Base-by-base conservation (phyloP, 73 alveolate species). In the Stentor roeselii region DNA sequence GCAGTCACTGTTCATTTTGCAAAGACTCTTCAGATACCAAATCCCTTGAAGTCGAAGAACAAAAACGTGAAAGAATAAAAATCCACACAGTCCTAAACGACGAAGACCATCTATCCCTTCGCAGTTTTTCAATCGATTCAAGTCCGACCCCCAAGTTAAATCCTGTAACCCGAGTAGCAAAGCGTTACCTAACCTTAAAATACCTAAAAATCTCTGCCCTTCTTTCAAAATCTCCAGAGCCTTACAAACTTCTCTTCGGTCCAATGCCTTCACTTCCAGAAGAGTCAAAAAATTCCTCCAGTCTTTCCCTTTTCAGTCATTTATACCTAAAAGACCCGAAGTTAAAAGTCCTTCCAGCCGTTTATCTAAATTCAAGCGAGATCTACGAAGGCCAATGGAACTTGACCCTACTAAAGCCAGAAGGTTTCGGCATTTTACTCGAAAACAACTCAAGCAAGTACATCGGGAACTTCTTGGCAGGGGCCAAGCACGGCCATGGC, bases 281-380 rank as follows among this genome's bases (percentile, higher is more conserved):
- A 50, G 21, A 21, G 21, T 11, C 6, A 50, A 50, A 21, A 50
- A 50, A 50, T 50, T 50, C 67, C 67, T 50, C 67, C 6, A 50
- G 21, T 50, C n/a, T n/a, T n/a, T n/a, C n/a, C n/a, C n/a, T n/a
- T n/a, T n/a, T n/a, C n/a, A n/a, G n/a, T n/a, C n/a, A n/a, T n/a
- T n/a, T n/a, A n/a, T n/a, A n/a, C n/a, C n/a, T 11, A 50, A 50
- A 50, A 11, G 30, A 11, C 67, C 67, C 30, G 67, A 11, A 50
- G 67, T 50, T 50, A 50, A 50, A 50, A 50, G 21, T 50, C 67
- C 67, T 50, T 50, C 30, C 21, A 50, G 67, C 67, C 67, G 67
- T 11, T 21, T 50, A 21, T 50, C 30, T 11, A 50, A 50, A 50
- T 50, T 6, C 67, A 50, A 50, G 67, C 6, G 6, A 21, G 67